phyloP scores from a whole-genome alignment of 2,329 filamentous ascomycete genomes.

The Clarireedia hainanense region DNA sequence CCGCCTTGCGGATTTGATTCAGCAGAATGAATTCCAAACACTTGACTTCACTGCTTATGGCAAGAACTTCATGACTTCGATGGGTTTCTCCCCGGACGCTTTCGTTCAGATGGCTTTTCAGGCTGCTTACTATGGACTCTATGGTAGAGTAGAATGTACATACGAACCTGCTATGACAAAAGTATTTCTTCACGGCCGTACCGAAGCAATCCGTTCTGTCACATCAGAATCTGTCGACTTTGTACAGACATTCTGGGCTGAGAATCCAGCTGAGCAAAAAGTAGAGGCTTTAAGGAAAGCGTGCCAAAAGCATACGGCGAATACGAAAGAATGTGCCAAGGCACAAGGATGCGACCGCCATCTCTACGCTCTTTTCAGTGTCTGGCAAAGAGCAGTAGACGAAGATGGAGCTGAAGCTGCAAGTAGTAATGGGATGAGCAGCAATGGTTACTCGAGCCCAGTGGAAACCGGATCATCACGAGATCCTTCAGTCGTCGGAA shows the following conservation, averaged over 20 bases:
- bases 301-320: slow-evolving; percentile 71
- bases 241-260: slow-evolving; percentile 89
- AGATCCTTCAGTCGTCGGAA: slow-evolving; percentile 42
- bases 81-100: slow-evolving; percentile 94
- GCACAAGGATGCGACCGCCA: slow-evolving; percentile 89
- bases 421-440: slow-evolving; percentile 37
- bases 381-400: slow-evolving; percentile 87
- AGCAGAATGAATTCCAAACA: slow-evolving; percentile 92
- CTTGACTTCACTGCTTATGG: slow-evolving; percentile 85
- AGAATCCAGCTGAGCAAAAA: slow-evolving; percentile 75
- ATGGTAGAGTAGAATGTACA: slow-evolving; percentile 86
- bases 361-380: slow-evolving; percentile 85
- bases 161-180: slow-evolving; percentile 99
- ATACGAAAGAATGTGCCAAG: slow-evolving; percentile 79
- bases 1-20: slow-evolving; percentile 83
- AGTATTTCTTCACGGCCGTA: slow-evolving; percentile 83
- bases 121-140: slow-evolving; percentile 93
- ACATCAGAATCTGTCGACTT: slow-evolving; percentile 80
- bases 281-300: slow-evolving; percentile 78
- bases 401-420: slow-evolving; percentile 51
- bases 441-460: slow-evolving; percentile 55
- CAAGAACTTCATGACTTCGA: slow-evolving; percentile 95
- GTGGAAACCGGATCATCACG: slow-evolving; percentile 40
- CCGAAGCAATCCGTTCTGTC: slow-evolving; percentile 84
- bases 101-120: slow-evolving; percentile 99